Base-by-base conservation (phyloP, 148 eudicot genomes). In the Heliamphora exappendiculata region DNA sequence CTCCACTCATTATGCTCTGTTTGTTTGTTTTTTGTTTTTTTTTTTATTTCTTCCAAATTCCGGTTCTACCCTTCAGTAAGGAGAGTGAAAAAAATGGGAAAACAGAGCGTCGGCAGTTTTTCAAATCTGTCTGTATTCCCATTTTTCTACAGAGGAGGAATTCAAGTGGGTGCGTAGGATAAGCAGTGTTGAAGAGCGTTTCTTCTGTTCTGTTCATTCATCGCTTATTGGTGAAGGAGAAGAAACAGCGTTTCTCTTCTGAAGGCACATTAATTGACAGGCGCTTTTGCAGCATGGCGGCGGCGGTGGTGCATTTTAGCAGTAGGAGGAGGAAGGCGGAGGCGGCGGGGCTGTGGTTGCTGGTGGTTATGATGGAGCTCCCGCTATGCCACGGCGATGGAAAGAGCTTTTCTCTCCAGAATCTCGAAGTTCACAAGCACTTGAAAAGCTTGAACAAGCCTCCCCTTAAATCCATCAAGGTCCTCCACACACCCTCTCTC, bases 401-500 rank as follows among this genome's bases (percentile, higher is more conserved):
- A 60, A 22, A 12, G 9, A 19, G 57, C 53, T 26, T 70, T 47
- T 69, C 85, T 33, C 59, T 78, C 17, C 84, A 87, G 83, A 82
- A 74, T 75, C 83, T 90, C 34, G 84, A 86, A 55, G 84, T 90
- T 57, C 63, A 81, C 49, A 84, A 81, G 63, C 91, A 86, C 73
- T 85, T 92, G 65, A 85, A 82, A 74, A 83, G 88, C 7, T 36
- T 92, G 76, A 92, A 92, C 81, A 92, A 90, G 63, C 86, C 89
- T 53, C 70, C 97, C 44, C 37, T 87, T 36, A 85, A 91, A 76
- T 79, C 91, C 78, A 88, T 91, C 76, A 84, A 84, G 94, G 97
- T 92, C 50, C 59, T 11, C 60, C 69, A 16, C 28, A 10, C 66
- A 24, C 53, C 45, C 14, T 47, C 19, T 20, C 28, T 47, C 37